Evolutionary conservation across 139 green algal genomes (phyloP).

Genomic region (Chlamydomonas incerta): DNA sequence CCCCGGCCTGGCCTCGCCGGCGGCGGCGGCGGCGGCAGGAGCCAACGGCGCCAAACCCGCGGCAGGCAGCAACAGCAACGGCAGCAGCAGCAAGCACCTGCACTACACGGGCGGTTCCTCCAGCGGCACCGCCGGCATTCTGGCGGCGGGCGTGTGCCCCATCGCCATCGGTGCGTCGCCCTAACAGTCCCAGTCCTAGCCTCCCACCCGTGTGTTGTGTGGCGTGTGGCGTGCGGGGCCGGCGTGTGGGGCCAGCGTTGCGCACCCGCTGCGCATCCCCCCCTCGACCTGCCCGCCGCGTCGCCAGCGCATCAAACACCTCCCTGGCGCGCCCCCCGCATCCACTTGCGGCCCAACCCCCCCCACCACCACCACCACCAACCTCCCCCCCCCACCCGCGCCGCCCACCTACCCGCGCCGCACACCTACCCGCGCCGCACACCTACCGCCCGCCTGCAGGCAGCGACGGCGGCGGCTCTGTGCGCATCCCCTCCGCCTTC

Average conservation of each 20-base stretch:
- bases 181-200: too few relatives aligned
- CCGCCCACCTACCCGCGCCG: too few relatives aligned
- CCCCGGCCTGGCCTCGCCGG: neutral
- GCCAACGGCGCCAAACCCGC: neutral
- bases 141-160: conserved; percentile 81
- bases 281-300: too few relatives aligned
- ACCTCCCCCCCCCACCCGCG: too few relatives aligned
- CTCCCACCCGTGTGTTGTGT: too few relatives aligned
- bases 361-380: neutral
- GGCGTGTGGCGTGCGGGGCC: too few relatives aligned
- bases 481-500: conserved; percentile 84
- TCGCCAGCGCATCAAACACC: too few relatives aligned
- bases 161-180: conserved; percentile 84
- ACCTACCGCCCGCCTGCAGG: conserved; percentile 53
- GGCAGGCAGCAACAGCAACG: too few relatives aligned
- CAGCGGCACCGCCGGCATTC: conserved; percentile 70
- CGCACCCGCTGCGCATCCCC: too few relatives aligned
- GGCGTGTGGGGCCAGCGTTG: neutral
- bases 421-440: neutral
- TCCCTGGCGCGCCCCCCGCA: too few relatives aligned
- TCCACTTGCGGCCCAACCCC: neutral
- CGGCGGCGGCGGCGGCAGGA: neutral
- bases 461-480: conserved; percentile 83
- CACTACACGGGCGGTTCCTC: conserved; percentile 68
- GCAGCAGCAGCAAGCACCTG: too few relatives aligned